phyloP scores from a whole-genome alignment of 768 basidiomycete species.

The Basidioascus undulatus region DNA sequence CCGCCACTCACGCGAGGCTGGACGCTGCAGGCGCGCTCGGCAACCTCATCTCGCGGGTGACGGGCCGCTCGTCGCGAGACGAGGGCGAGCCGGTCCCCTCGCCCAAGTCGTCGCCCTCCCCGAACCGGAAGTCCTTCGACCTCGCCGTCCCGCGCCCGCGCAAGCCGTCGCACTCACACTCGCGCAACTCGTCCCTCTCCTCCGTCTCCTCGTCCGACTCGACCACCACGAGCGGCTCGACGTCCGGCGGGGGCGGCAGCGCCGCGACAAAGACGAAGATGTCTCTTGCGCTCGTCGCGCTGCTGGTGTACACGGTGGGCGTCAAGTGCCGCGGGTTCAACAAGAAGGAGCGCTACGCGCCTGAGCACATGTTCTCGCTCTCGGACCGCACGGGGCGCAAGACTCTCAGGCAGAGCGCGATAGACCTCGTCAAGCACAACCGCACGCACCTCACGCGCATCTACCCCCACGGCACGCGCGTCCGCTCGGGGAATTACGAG shows the following conservation, averaged over 20 bases:
- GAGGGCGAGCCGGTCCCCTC: no score
- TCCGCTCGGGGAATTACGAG: slow-evolving; percentile 66
- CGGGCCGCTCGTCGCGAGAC: no score
- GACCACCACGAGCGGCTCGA: no score
- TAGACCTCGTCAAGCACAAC: slow-evolving; percentile 57
- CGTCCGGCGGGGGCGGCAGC: no score
- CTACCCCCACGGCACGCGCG: slow-evolving; percentile 61
- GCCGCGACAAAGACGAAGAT: slow-evolving; percentile 31
- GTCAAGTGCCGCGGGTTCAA: slow-evolving; percentile 76
- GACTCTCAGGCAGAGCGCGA: slow-evolving; percentile 39
- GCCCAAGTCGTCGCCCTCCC: no score
- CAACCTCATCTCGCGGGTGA: no score
- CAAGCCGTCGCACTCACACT: no score
- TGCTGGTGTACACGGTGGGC: slow-evolving; percentile 83
- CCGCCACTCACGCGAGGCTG: no score
- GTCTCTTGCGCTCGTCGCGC: slow-evolving; percentile 42
- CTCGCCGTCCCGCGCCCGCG: no score
- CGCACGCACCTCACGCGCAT: slow-evolving; percentile 56
- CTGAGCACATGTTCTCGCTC: slow-evolving; percentile 77
- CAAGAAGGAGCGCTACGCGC: slow-evolving; percentile 57
- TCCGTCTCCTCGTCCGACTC: background rate
- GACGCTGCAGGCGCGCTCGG: no score
- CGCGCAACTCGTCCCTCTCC: no score
- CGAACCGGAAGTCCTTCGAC: no score
- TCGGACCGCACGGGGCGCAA: slow-evolving; percentile 62